Percentiles rank a stretch among this genome's conserved stretches.
Evolutionary conservation across 2,329 filamentous ascomycete species (phyloP).

Genomic region (Cadophora sp.): DNA sequence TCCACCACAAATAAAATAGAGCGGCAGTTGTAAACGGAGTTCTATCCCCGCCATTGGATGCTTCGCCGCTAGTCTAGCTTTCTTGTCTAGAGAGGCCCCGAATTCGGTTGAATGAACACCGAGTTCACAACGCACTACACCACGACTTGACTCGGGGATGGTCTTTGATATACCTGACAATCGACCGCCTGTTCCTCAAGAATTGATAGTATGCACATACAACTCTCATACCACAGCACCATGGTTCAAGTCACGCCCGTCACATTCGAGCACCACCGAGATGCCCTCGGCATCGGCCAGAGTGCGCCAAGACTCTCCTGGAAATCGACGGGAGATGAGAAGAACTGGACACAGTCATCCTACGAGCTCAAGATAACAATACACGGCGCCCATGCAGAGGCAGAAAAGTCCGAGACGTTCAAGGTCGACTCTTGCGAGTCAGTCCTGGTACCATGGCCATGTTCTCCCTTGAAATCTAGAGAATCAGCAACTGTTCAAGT

Average conservation of each 20-base stretch:
- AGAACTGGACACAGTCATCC: constrained; percentile 51
- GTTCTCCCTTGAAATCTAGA: constrained; percentile 40
- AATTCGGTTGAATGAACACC: background rate
- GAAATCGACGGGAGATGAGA: constrained; percentile 49
- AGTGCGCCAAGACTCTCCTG: constrained; percentile 54
- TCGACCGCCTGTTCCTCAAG: background rate
- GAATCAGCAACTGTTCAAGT: constrained; percentile 43
- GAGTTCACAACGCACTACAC: background rate
- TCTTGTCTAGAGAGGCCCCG: background rate
- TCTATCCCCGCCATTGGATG: background rate
- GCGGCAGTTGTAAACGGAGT: background rate
- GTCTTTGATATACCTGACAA: background rate
- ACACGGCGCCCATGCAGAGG: constrained; percentile 9
- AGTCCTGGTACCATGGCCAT: constrained; percentile 54
- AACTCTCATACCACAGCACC: background rate
- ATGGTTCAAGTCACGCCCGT: constrained; percentile 25
- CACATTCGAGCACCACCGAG: constrained; percentile 37
- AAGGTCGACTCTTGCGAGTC: constrained; percentile 41
- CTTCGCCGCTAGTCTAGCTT: background rate
- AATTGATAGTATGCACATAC: background rate
- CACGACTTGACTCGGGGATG: background rate
- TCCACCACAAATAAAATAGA: too few relatives aligned
- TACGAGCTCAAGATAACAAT: constrained; percentile 53
- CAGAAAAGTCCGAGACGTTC: constrained; percentile 13
- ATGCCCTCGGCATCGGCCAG: constrained; percentile 53